Conservation (phyloP, 2,329 filamentous ascomycete species). For the Furcasterigmium furcatum region DNA sequence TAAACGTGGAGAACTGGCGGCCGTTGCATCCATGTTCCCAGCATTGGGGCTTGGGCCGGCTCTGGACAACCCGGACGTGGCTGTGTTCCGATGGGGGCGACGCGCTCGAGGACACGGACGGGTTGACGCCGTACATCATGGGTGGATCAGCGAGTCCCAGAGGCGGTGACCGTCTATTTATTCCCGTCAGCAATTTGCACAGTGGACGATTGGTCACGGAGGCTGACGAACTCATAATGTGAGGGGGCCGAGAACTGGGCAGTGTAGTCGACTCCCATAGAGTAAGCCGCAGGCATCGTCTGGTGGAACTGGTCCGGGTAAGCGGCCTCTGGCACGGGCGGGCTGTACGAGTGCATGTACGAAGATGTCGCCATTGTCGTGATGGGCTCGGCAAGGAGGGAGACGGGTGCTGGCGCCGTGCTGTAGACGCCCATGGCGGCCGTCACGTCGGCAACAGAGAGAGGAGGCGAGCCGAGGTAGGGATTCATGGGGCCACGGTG, state of each 20-base stretch:
- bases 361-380: constrained; percentile 36
- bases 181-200: not conserved
- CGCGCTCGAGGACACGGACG: constrained; percentile 29
- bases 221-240: constrained; percentile 30
- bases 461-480: constrained; percentile 36
- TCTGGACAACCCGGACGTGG: constrained; percentile 68
- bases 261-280: constrained; percentile 42
- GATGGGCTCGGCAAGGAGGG: constrained; percentile 47
- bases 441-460: constrained; percentile 38
- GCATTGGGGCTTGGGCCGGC: constrained; percentile 88
- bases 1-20: constrained; percentile 92
- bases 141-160: constrained; percentile 31
- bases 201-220: not conserved
- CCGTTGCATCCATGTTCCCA: constrained; percentile 98
- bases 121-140: constrained; percentile 41
- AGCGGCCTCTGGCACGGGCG: constrained; percentile 40
- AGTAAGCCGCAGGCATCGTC: constrained; percentile 34
- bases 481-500: constrained; percentile 46
- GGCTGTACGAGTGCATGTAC: constrained; percentile 49
- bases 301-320: constrained; percentile 24
- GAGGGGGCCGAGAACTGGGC: constrained; percentile 25
- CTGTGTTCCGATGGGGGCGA: constrained; percentile 17
- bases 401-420: constrained; percentile 45
- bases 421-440: constrained; percentile 44
- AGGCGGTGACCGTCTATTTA: constrained; percentile 33